Percentiles rank a stretch among this genome's conserved stretches.
phyloP scores from a whole-genome alignment of 192 early-diverging fungal species.

The Podila clonocystis region DNA sequence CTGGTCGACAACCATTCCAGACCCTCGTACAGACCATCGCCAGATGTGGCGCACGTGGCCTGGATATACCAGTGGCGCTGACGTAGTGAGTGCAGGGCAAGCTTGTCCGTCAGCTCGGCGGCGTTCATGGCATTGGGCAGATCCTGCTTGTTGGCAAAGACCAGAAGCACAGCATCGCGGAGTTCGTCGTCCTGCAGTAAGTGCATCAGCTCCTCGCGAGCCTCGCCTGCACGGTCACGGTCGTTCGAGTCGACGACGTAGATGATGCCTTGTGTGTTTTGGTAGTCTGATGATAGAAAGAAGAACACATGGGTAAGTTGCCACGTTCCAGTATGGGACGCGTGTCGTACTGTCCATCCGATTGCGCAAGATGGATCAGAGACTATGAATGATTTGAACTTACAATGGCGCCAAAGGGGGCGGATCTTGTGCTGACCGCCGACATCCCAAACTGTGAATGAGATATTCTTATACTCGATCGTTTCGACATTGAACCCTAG shows the following conservation, averaged over 20 bases:
- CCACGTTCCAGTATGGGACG: background rate
- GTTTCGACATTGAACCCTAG: conserved; percentile 98
- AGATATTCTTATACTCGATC: conserved; percentile 98
- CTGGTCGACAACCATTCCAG: conserved; percentile 90
- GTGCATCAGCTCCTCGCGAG: conserved; percentile 91
- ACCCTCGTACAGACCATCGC: conserved; percentile 98
- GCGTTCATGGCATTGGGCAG: conserved; percentile 95
- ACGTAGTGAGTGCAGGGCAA: conserved; percentile 84
- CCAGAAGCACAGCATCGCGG: conserved; percentile 86
- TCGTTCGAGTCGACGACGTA: conserved; percentile 98
- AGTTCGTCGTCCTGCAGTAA: conserved; percentile 97
- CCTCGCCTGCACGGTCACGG: conserved; percentile 92
- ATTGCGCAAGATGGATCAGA: too few relatives aligned
- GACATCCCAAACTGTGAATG: conserved; percentile 98
- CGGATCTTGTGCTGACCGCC: conserved; percentile 99
- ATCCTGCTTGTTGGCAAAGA: conserved; percentile 99
- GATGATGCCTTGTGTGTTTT: conserved; percentile 96
- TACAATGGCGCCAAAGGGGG: conserved; percentile 97
- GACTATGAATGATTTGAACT: conserved; percentile 35
- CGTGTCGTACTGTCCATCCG: background rate
- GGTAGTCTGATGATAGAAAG: conserved; percentile 74
- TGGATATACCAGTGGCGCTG: conserved; percentile 94
- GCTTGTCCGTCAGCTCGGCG: conserved; percentile 92
- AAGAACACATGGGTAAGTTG: background rate
- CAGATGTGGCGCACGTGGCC: conserved; percentile 89